Percentiles rank a stretch among this genome's conserved stretches.
These are phyloP conservation scores for Biscogniauxia sp. DNA, from an alignment of 2,329 filamentous ascomycete species.

Conservation along the genomic window DNA sequence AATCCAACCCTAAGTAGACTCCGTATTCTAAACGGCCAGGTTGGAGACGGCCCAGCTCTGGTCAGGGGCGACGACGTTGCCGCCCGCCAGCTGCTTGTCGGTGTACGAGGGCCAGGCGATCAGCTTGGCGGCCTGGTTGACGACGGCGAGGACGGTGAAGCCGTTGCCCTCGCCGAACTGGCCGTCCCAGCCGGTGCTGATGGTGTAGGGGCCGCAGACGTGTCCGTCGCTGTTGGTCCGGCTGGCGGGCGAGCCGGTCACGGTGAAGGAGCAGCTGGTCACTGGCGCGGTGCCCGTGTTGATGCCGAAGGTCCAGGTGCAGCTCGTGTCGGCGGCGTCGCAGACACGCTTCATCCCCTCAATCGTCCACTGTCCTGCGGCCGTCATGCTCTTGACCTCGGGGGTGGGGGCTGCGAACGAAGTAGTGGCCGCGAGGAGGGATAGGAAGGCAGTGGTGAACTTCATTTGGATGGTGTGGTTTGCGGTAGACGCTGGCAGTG, in stretches of 20 bases:
- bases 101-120: constrained; percentile 55
- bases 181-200: constrained; percentile 55
- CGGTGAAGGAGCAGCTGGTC: constrained; percentile 39
- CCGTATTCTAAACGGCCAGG: background rate
- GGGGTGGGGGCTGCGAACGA: constrained; percentile 11
- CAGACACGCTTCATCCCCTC: constrained; percentile 37
- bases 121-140: constrained; percentile 39
- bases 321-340: constrained; percentile 37
- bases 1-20: background rate
- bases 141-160: constrained; percentile 54
- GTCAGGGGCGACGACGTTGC: constrained; percentile 47
- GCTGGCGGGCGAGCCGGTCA: constrained; percentile 33
- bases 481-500: background rate
- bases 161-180: constrained; percentile 51
- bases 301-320: constrained; percentile 42
- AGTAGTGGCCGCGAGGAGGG: constrained; percentile 24
- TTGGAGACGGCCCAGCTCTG: constrained; percentile 27
- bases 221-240: constrained; percentile 38
- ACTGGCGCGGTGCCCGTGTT: constrained; percentile 31
- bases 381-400: constrained; percentile 26
- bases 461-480: constrained; percentile 36
- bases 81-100: constrained; percentile 46
- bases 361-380: constrained; percentile 39
- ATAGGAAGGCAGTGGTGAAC: constrained; percentile 27
- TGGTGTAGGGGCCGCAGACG: constrained; percentile 47